These are phyloP conservation scores for Tephrocybe sp. DNA, from an alignment of 768 basidiomycete species.

Conservation along the genomic window DNA sequence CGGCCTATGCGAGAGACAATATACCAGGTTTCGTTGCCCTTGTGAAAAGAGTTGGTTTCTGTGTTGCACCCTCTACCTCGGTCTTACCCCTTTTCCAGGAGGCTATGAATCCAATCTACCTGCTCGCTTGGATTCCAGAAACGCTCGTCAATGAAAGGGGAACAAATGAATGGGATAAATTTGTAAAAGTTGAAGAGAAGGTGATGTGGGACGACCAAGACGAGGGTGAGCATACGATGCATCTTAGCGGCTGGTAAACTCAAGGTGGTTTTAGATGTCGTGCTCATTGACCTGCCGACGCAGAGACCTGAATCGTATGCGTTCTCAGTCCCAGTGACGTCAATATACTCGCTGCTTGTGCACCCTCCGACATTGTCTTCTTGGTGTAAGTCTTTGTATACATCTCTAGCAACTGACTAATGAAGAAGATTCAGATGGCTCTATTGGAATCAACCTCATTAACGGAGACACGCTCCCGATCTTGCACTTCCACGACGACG, in stretches of 20 bases:
- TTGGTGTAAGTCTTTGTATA: conserved; percentile 56
- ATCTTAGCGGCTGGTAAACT: background rate
- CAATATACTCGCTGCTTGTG: conserved; percentile 87
- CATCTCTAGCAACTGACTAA: conserved; percentile 12
- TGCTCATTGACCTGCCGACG: conserved; percentile 82
- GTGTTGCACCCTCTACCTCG: background rate
- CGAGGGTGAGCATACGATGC: conserved; percentile 53
- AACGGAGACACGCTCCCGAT: conserved; percentile 85
- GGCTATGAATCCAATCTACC: conserved; percentile 69
- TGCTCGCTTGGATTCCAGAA: conserved; percentile 95
- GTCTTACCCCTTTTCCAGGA: conserved; percentile 46
- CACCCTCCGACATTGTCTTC: conserved; percentile 83
- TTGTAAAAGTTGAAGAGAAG: conserved; percentile 79
- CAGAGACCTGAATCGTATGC: conserved; percentile 90
- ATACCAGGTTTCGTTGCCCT: conserved; percentile 92
- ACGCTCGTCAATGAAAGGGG: conserved; percentile 81
- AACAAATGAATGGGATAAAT: conserved; percentile 85
- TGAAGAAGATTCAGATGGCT: conserved; percentile 60
- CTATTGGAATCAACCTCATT: conserved; percentile 85
- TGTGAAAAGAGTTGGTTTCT: conserved; percentile 75
- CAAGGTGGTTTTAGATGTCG: conserved; percentile 56
- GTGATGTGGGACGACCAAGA: conserved; percentile 62
- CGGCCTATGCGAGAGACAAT: conserved; percentile 88
- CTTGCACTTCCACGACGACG: conserved; percentile 96
- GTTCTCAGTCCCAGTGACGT: conserved; percentile 90